phyloP scores from a whole-genome alignment of 805 yeast species.

The Metschnikowia picachoensis region DNA sequence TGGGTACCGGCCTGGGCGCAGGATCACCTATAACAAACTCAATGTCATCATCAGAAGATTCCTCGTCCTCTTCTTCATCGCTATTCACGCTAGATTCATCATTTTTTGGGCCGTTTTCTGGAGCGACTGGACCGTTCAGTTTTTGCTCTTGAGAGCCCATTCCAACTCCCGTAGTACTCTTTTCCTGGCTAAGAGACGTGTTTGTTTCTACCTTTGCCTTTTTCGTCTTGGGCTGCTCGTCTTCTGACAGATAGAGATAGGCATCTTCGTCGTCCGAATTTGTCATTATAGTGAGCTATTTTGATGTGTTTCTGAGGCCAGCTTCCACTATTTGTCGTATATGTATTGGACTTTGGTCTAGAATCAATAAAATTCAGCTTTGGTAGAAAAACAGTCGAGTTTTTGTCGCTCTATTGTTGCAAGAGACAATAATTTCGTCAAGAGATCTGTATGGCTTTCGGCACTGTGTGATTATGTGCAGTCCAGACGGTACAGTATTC shows the following conservation, averaged over 20 bases:
- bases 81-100: neutral
- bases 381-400: too few species aligned
- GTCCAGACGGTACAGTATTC: too few species aligned
- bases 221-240: constrained; percentile 17
- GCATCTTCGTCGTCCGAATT: constrained; percentile 62
- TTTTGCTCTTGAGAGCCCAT: neutral
- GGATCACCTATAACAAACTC: constrained; percentile 70
- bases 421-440: too few species aligned
- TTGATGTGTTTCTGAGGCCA: too few species aligned
- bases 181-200: neutral
- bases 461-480: too few species aligned
- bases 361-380: too few species aligned
- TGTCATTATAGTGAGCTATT: constrained; percentile 4
- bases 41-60: constrained; percentile 59
- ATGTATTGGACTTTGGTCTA: too few species aligned
- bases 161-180: neutral
- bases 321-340: too few species aligned
- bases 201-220: constrained; percentile 7
- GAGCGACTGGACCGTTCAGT: too few species aligned
- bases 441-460: too few species aligned
- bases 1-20: constrained; percentile 15
- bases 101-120: neutral
- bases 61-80: constrained; percentile 41
- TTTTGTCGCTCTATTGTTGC: too few species aligned
- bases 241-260: constrained; percentile 57